Conservation (phyloP, 306 rosid species). For the Glycine latifolia region DNA sequence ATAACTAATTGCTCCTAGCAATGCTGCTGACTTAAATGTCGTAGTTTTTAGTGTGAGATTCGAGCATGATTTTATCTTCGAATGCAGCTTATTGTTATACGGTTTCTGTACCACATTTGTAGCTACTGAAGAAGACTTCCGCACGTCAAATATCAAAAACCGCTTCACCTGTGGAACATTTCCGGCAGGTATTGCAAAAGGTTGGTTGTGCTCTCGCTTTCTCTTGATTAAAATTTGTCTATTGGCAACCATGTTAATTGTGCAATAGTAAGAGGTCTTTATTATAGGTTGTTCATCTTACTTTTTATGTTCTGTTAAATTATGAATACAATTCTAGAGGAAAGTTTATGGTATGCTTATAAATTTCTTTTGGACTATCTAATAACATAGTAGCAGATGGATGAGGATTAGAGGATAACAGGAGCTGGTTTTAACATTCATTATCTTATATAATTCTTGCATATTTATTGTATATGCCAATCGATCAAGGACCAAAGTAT, state of each 20-base stretch:
- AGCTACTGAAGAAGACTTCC: conserved; percentile 90
- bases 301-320: conserved; percentile 15
- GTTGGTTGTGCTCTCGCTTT: conserved; percentile 52
- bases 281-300: not conserved
- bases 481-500: conserved; percentile 4
- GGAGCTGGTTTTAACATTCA: conserved; percentile 11
- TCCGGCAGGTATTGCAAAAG: conserved; percentile 78
- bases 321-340: not conserved
- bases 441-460: not conserved
- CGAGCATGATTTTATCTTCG: conserved; percentile 44
- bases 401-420: not conserved
- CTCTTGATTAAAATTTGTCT: conserved; percentile 5
- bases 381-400: not conserved
- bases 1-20: not conserved
- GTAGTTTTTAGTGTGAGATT: conserved; percentile 29
- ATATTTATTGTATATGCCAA: conserved; percentile 9
- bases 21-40: conserved; percentile 1
- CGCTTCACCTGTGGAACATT: conserved; percentile 85
- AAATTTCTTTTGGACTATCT: not conserved
- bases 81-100: conserved; percentile 76
- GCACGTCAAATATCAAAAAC: conserved; percentile 85
- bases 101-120: conserved; percentile 69
- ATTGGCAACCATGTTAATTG: conserved; percentile 20
- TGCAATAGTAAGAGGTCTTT: conserved; percentile 19
- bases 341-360: not conserved